Conservation (phyloP, 2,329 filamentous ascomycete species). For the Rugonectria rugulosa region DNA sequence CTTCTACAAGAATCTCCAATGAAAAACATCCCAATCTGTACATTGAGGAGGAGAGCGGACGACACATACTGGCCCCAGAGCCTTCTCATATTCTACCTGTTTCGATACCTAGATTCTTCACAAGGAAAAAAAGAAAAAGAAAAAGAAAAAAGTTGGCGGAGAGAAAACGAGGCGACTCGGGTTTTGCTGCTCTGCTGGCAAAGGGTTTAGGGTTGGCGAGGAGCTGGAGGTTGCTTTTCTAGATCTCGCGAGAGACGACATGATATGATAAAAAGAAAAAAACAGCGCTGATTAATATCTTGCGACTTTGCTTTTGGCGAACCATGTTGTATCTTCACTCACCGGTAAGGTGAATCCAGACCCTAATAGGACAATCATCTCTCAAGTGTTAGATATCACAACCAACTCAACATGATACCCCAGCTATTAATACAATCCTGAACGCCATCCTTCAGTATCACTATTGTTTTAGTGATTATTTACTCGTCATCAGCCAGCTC, state of each 20-base stretch:
- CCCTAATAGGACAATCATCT: too few species aligned
- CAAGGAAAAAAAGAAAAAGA: background rate
- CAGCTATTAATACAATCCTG: conserved; percentile 22
- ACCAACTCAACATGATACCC: background rate
- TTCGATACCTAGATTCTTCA: conserved; percentile 27
- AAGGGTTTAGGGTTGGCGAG: conserved; percentile 25
- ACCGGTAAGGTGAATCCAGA: too few species aligned
- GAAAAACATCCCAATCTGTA: conserved; percentile 5
- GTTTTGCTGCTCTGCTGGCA: conserved; percentile 31
- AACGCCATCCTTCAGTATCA: conserved; percentile 35
- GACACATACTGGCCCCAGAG: background rate
- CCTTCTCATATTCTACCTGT: conserved; percentile 7
- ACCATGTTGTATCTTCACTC: too few species aligned
- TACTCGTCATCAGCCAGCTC: conserved; percentile 61
- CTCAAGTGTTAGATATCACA: too few species aligned
- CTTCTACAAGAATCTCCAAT: conserved; percentile 64
- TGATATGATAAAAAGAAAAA: conserved; percentile 2
- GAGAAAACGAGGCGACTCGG: conserved; percentile 38
- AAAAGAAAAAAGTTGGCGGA: conserved; percentile 7
- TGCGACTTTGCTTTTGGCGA: too few species aligned
- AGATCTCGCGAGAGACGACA: conserved; percentile 25
- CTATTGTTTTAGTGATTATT: conserved; percentile 19
- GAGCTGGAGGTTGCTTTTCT: conserved; percentile 31
- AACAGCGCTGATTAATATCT: too few species aligned
- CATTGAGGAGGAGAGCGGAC: background rate